Evolutionary conservation across 2,329 filamentous ascomycete species (phyloP), one percentile per base, ranked within the genome.

Genomic region (Aschersonia sp.): DNA sequence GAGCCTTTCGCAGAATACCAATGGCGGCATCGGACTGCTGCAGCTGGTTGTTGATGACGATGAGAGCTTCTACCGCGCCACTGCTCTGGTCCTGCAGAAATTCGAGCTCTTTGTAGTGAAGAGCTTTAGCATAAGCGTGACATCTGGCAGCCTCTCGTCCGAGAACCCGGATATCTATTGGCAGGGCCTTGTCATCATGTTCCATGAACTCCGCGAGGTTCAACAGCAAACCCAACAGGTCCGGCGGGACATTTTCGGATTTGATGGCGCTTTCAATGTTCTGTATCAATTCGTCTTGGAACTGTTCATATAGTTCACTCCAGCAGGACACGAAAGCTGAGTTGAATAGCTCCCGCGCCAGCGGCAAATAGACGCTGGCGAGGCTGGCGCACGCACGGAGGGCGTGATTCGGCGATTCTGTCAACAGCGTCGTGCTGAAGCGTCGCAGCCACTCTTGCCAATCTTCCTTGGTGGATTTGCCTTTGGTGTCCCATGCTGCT

Each of bases 131-230:
- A 61, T 94, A 98, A 4, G 92, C 94, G 64, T 99, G 92, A 56
- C 94, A 98, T 58, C 94, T 91, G 28, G 86, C 91, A 45, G 92
- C 92, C 63, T 97, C 94, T 60, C 91, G 85, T 32, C 94, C 94
- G 9, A 98, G 75, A 7, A 92, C 89, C 45, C 92, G 77, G 53
- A 99, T 96, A 60, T 99, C 94, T 52, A 99, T 98, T 2, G 92
- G 92, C 47, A 99, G 71, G 10, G 94, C 91, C 65, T 98, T 98
- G 63, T 99, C 92, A 57, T 98, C 94, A 59, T 98, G 92, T 62
- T 99, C 92, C 92, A 99, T 99, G 64, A 98, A 99, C 62, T 99
- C 92, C 29, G 92, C 92, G 46, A 99, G 75, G 59, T 98, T 98
- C 45, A 99, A 78, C 31, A 99, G 73, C 45, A 96, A 84, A 51